Conservation (phyloP, 2,329 filamentous ascomycete genomes). For the Colletotrichum trifolii region DNA sequence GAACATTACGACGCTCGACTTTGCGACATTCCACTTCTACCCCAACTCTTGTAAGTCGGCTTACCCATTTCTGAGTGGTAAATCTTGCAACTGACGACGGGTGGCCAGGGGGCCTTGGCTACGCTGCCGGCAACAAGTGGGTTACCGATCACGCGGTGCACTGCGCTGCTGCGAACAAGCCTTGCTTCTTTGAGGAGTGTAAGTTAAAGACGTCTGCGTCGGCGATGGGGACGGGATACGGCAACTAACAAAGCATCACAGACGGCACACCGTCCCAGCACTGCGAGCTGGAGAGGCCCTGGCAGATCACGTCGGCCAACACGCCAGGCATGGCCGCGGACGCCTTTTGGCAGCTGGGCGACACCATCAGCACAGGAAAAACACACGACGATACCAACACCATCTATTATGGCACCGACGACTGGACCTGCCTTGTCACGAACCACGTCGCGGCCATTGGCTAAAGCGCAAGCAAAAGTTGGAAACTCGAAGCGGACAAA, state of each 20-base stretch:
- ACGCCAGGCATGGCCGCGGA: slow-evolving; percentile 48
- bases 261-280: slow-evolving; percentile 42
- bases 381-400: slow-evolving; percentile 57
- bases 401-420: slow-evolving; percentile 54
- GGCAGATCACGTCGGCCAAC: slow-evolving; percentile 46
- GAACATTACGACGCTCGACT: slow-evolving; percentile 64
- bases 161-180: slow-evolving; percentile 43
- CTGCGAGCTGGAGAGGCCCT: slow-evolving; percentile 61
- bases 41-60: slow-evolving; percentile 43
- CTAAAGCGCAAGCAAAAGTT: not conserved
- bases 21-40: slow-evolving; percentile 47
- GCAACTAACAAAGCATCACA: slow-evolving; percentile 16
- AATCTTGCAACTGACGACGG: not conserved
- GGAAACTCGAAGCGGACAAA: not conserved
- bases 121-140: slow-evolving; percentile 38
- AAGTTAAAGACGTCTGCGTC: slow-evolving; percentile 30
- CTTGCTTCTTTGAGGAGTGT: slow-evolving; percentile 49
- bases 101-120: slow-evolving; percentile 29
- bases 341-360: slow-evolving; percentile 56
- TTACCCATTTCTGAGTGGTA: not conserved
- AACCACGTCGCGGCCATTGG: slow-evolving; percentile 49
- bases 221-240: not conserved
- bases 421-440: slow-evolving; percentile 57
- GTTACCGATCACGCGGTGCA: slow-evolving; percentile 42
- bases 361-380: slow-evolving; percentile 52